phyloP scores from a whole-genome alignment of 192 early-diverging fungal species.

The Podila horticola region DNA sequence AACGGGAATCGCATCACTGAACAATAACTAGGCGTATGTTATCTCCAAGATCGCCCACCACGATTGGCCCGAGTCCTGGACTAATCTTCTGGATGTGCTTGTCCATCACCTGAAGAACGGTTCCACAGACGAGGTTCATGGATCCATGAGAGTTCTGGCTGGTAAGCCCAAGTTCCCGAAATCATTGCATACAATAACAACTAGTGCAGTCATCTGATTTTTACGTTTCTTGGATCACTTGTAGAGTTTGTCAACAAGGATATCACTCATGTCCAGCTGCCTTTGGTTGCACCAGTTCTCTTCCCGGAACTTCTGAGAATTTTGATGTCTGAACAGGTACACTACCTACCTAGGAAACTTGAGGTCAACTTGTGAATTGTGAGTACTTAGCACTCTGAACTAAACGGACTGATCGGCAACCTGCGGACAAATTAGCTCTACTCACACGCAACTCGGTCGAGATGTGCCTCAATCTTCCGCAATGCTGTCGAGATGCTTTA shows the following conservation, averaged over 20 bases:
- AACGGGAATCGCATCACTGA: neutral
- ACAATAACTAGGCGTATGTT: conserved; percentile 73
- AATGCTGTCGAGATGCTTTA: conserved; percentile 88
- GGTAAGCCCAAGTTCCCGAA: conserved; percentile 23
- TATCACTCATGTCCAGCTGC: conserved; percentile 88
- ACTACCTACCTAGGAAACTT: conserved; percentile 12
- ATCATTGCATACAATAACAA: no score
- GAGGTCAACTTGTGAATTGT: neutral
- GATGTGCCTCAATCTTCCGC: conserved; percentile 84
- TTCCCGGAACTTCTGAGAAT: conserved; percentile 89
- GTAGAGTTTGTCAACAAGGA: conserved; percentile 87
- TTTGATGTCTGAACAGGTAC: conserved; percentile 66
- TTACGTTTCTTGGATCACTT: neutral
- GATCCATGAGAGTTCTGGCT: conserved; percentile 85
- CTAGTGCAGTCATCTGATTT: no score
- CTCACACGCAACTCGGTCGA: conserved; percentile 72
- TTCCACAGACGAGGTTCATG: conserved; percentile 79
- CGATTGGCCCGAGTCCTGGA: conserved; percentile 97
- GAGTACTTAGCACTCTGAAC: neutral
- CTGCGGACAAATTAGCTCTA: conserved; percentile 53
- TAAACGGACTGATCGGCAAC: neutral
- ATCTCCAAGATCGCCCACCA: conserved; percentile 90
- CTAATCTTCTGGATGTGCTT: conserved; percentile 84
- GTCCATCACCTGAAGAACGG: conserved; percentile 72
- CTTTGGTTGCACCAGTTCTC: conserved; percentile 81